Evolutionary conservation across 768 basidiomycete genomes (phyloP).

Genomic region (Xerocomellus dryophilus): DNA sequence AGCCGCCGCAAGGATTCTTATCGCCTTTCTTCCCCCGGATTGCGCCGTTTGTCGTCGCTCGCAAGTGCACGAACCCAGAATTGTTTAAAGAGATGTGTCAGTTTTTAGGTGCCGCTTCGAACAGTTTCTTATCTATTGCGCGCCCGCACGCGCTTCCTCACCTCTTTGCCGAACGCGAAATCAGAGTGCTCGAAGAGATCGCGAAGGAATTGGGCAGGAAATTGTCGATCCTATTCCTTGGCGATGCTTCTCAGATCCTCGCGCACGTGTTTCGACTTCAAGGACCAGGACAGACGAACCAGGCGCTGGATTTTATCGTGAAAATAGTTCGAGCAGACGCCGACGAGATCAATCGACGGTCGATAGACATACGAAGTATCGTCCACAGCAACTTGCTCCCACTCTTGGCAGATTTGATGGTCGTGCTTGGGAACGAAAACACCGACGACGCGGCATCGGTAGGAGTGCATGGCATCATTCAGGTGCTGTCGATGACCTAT

Average conservation of each 20-base stretch:
- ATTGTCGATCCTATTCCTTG: constrained; percentile 50
- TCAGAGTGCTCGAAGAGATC: constrained; percentile 59
- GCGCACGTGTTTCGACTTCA: constrained; percentile 64
- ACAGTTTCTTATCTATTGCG: constrained; percentile 63
- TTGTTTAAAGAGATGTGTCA: constrained; percentile 64
- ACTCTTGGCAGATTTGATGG: constrained; percentile 71
- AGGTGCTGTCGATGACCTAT: constrained; percentile 35
- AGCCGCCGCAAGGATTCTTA: constrained; percentile 62
- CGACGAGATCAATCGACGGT: constrained; percentile 28
- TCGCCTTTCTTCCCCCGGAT: constrained; percentile 68
- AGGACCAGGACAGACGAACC: constrained; percentile 51
- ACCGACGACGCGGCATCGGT: constrained; percentile 44
- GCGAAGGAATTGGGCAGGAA: constrained; percentile 46
- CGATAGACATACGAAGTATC: constrained; percentile 44
- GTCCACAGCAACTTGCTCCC: constrained; percentile 67
- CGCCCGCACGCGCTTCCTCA: constrained; percentile 64
- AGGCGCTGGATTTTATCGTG: constrained; percentile 60
- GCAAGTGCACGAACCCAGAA: constrained; percentile 55
- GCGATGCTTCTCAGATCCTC: constrained; percentile 58
- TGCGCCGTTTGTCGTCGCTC: constrained; percentile 59
- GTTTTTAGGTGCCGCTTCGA: constrained; percentile 56
- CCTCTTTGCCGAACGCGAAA: constrained; percentile 62
- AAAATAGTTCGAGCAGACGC: constrained; percentile 53
- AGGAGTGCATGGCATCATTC: constrained; percentile 13
- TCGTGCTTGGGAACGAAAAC: constrained; percentile 73